Percentiles rank a stretch among this genome's conserved stretches.
Evolutionary conservation across 2,329 filamentous ascomycete genomes (phyloP).

Genomic region (Aureobasidium sp.): DNA sequence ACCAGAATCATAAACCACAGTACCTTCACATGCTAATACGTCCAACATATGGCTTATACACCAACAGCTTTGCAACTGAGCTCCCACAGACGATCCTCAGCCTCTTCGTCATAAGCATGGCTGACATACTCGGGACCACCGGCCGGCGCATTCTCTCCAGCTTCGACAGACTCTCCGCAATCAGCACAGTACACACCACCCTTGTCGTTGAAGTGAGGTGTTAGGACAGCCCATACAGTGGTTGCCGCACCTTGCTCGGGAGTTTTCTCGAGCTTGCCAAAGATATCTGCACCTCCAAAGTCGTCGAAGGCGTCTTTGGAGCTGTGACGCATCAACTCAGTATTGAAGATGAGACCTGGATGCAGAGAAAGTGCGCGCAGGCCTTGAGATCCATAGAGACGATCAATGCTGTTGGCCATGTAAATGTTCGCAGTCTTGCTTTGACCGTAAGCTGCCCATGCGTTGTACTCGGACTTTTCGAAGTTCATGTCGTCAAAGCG

Average conservation of each 20-base stretch:
- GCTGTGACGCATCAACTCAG: conserved; percentile 16
- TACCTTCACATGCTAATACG: background rate
- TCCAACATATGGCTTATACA: background rate
- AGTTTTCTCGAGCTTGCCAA: background rate
- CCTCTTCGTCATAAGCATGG: conserved; percentile 32
- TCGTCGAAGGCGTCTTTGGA: background rate
- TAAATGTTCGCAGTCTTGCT: conserved; percentile 46
- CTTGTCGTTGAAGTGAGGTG: conserved; percentile 36
- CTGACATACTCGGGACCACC: conserved; percentile 25
- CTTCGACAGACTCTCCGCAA: conserved; percentile 29
- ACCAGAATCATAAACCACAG: background rate
- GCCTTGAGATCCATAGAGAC: conserved; percentile 37
- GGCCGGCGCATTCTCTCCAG: conserved; percentile 20
- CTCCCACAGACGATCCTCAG: conserved; percentile 36
- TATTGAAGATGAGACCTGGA: conserved; percentile 33
- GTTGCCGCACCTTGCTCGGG: conserved; percentile 27
- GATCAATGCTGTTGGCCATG: conserved; percentile 44
- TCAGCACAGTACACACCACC: conserved; percentile 42
- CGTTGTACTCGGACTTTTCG: conserved; percentile 27
- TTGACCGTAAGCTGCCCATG: conserved; percentile 38
- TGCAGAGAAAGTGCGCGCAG: conserved; percentile 39
- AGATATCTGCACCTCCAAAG: background rate
- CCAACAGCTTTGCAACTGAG: conserved; percentile 28
- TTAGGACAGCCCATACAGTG: conserved; percentile 38
- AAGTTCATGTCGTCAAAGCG: conserved; percentile 36